phyloP scores from a whole-genome alignment of 768 basidiomycete species.

The Leccinum barrowsii region DNA sequence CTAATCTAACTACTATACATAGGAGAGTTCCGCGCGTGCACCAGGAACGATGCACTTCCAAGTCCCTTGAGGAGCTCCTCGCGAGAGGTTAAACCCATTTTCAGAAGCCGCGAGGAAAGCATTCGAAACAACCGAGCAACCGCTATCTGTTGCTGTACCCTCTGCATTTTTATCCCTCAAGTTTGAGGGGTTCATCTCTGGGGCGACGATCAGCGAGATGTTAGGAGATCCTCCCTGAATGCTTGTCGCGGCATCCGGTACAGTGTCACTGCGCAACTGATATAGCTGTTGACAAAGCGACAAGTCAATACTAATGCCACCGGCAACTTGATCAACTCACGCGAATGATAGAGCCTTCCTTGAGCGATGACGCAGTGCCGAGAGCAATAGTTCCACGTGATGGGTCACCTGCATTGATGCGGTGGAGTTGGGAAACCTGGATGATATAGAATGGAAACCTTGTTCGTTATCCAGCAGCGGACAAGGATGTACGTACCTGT shows the following conservation, averaged over 20 bases:
- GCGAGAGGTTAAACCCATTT: constrained; percentile 46
- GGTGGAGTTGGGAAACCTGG: constrained; percentile 47
- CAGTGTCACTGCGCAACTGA: constrained; percentile 32
- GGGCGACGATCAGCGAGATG: constrained; percentile 24
- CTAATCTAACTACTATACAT: neutral
- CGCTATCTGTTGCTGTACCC: neutral
- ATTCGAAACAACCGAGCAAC: constrained; percentile 1
- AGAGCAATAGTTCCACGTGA: constrained; percentile 66
- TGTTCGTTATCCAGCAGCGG: neutral
- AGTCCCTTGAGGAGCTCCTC: constrained; percentile 24
- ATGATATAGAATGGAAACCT: neutral
- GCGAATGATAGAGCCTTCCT: constrained; percentile 48
- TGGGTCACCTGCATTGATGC: constrained; percentile 69
- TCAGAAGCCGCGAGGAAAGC: constrained; percentile 51
- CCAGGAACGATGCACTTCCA: constrained; percentile 47
- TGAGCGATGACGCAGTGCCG: constrained; percentile 49
- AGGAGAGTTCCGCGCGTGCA: constrained; percentile 13
- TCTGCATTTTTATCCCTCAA: neutral
- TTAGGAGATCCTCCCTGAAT: constrained; percentile 3
- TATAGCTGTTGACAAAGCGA: constrained; percentile 37
- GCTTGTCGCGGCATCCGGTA: neutral
- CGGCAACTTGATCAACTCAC: constrained; percentile 28
- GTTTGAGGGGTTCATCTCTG: constrained; percentile 15
- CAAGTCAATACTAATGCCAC: neutral
- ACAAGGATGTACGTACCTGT: constrained; percentile 2